Evolutionary conservation across 768 basidiomycete species (phyloP).

Genomic region (Mrakia frigida): DNA sequence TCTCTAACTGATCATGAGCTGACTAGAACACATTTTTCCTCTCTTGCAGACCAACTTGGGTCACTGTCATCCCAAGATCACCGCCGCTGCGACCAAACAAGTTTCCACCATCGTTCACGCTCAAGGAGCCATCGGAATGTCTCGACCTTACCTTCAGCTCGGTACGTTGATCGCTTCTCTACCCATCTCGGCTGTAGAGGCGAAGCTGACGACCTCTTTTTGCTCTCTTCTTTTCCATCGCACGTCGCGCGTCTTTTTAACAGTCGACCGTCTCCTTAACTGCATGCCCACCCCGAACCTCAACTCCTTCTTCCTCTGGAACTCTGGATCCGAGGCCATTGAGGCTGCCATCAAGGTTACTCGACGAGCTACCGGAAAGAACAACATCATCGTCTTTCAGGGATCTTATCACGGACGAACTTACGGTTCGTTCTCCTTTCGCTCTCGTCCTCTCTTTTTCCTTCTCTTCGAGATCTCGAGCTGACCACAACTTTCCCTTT

Average conservation of each 20-base stretch:
- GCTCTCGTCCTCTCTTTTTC: no score
- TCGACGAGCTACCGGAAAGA: constrained; percentile 65
- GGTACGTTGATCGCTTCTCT: constrained; percentile 10
- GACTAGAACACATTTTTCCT: no score
- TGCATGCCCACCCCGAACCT: constrained; percentile 86
- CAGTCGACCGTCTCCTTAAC: constrained; percentile 72
- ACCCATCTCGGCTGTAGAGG: no score
- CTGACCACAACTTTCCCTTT: background rate
- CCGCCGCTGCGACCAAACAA: constrained; percentile 81
- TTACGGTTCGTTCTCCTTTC: constrained; percentile 52
- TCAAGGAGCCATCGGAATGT: constrained; percentile 75
- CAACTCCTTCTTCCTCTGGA: constrained; percentile 90
- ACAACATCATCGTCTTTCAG: constrained; percentile 89
- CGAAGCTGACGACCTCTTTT: background rate
- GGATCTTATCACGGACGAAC: constrained; percentile 91
- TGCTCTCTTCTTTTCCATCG: background rate
- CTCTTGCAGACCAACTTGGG: constrained; percentile 46
- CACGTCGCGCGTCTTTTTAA: background rate
- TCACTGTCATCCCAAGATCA: constrained; percentile 81
- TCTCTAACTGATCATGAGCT: no score
- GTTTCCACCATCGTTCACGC: constrained; percentile 48
- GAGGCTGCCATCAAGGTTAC: constrained; percentile 88
- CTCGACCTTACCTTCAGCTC: constrained; percentile 77
- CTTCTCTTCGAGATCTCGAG: no score
- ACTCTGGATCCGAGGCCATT: constrained; percentile 88